Evolutionary conservation across 176 grass and related monocot species (phyloP), one percentile per base, ranked within the genome.

Genomic region (Musa beccarii): DNA sequence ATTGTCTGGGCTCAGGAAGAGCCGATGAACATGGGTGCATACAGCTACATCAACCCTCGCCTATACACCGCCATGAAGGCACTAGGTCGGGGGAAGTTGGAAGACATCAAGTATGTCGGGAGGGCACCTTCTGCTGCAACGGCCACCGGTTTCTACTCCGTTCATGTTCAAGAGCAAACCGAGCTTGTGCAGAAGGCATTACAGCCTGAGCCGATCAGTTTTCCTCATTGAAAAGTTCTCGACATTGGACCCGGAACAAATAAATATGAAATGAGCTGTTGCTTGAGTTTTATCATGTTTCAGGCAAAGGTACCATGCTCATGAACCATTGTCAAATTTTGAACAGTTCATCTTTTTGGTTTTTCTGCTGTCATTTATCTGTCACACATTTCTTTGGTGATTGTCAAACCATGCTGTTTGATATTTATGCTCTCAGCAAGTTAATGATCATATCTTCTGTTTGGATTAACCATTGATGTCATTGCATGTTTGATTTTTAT

Each of bases 1-100:
- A 89, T 96, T 54, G 87, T 96, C 5, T 96, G 93, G 93, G 92
- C 87, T 72, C 93, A 96, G 83, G 93, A 96, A 78, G 93, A 96
- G 72, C 93, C 93, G 0, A 96, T 96, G 93, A 96, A 96, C 66
- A 96, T 96, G 93, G 93, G 93, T 1, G 85, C 90, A 28, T 96
- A 84, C 77, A 89, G 72, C 53, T 97, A 97, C 59, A 89, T 97
- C 67, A 59, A 50, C n/a, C 93, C 85, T 71, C 85, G 90, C 51
- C 69, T 97, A 3, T 87, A 75, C 21, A 88, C 90, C 1, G 88
- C 93, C 54, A 97, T 92, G 87, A 92, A 80, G 85, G 79, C 59
- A 19, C 85, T 97, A 9, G 81, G 87, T 10, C 76, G 87, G 8
- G 93, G 93, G 19, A 77, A 73, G 1, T 80, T 86, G 28, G 93